Base-by-base conservation (phyloP, 768 basidiomycete genomes). In the Vararia minispora region DNA sequence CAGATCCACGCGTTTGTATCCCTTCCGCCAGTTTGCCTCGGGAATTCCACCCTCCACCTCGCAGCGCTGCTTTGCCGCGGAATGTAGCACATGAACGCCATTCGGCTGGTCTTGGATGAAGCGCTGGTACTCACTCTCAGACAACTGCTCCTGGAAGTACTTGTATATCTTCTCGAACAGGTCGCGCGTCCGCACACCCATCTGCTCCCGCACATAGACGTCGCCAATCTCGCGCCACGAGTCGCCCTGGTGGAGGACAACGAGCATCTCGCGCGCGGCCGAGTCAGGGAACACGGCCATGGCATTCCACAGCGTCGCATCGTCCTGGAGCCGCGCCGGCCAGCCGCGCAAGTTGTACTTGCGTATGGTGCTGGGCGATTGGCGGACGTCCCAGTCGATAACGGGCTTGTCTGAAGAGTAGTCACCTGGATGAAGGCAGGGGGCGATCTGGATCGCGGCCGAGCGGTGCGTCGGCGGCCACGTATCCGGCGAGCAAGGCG, bases 101-200 rank as follows among this genome's bases (percentile, higher is more conserved):
- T 40, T 35, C 4, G 43, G 35, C 9, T 27, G 39, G 10, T 12
- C 3, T 7, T 22, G 31, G 35, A 46, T 28, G 30, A n/a, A n/a
- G n/a, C 7, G 7, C 4, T 46, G 14, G 8, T 39, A 38, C 16
- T 47, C 46, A 13, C 24, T 25, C 10, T 33, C 23, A 16, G 39
- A 35, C 22, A 47, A 13, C 24, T 35, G 9, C 30, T 25, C 33
- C 30, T 45, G 44, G 27, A 47, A 42, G 40, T 31, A 47, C 20
- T 47, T 30, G 6, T 45, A 47, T 11, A 47, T 44, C 13, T 43
- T 37, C 44, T 40, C 31, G 20, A 45, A 47, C 9, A 47, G 40
- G 14, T 47, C 46, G 14, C 44, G 39, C 7, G 30, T 29, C 6
- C 43, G 33, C 25, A 47, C 26, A 22, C 21, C 25, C 2, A 26